These are phyloP conservation scores for Cladosporium sphaerospermum DNA, from an alignment of 2,329 filamentous ascomycete species.

Conservation along the genomic window DNA sequence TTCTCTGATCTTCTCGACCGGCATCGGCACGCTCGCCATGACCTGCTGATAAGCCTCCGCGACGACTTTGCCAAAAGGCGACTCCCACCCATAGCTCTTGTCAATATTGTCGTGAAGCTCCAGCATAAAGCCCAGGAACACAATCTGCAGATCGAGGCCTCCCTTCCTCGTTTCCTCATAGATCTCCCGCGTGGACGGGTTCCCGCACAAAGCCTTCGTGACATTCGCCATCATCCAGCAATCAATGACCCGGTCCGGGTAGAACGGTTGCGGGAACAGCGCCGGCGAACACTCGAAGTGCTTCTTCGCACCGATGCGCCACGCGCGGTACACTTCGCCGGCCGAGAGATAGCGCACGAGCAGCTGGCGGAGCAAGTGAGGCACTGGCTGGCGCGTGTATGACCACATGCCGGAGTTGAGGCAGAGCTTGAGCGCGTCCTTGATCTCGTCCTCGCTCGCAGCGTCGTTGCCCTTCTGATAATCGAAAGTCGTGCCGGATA, in stretches of 20 bases:
- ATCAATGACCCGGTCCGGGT: constrained; percentile 51
- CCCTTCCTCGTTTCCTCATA: constrained; percentile 27
- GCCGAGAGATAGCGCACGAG: constrained; percentile 43
- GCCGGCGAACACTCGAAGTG: constrained; percentile 47
- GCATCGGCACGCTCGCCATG: constrained; percentile 16
- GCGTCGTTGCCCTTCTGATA: constrained; percentile 20
- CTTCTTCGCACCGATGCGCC: constrained; percentile 46
- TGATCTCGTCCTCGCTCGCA: constrained; percentile 21
- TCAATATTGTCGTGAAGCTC: constrained; percentile 36
- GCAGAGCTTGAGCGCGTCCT: constrained; percentile 23
- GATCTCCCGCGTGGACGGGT: constrained; percentile 15
- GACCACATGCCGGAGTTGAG: constrained; percentile 38
- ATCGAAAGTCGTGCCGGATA: constrained; percentile 21
- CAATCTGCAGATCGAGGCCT: constrained; percentile 36
- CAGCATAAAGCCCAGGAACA: constrained; percentile 38
- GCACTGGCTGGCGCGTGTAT: constrained; percentile 48
- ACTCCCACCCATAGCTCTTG: constrained; percentile 37
- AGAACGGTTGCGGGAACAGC: constrained; percentile 42
- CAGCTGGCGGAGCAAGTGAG: constrained; percentile 48
- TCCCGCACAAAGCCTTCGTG: constrained; percentile 16
- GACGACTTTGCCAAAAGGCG: constrained; percentile 25
- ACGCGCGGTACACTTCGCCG: constrained; percentile 41
- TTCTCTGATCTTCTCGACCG: constrained; percentile 31
- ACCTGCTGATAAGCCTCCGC: constrained; percentile 20
- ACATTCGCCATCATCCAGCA: constrained; percentile 27